Evolutionary conservation across 345 rosid genomes (phyloP).

Genomic region (Cardamine resedifolia): DNA sequence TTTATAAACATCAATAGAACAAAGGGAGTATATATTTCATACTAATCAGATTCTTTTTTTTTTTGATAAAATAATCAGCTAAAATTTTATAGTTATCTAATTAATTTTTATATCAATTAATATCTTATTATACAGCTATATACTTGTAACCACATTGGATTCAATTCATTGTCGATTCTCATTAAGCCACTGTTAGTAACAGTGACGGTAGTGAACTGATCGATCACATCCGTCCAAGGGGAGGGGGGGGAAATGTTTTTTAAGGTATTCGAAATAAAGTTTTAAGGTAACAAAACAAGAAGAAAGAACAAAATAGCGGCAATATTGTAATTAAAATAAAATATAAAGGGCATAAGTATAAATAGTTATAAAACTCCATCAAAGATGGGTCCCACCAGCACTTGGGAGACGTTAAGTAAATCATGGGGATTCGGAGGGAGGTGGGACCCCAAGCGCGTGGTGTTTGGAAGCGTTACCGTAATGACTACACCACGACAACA

Average conservation of each 20-base stretch:
- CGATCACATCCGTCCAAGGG: constrained; percentile 23
- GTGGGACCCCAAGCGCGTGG: constrained; percentile 30
- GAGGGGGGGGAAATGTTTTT: background rate
- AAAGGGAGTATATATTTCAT: background rate
- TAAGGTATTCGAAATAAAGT: background rate
- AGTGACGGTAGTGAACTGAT: background rate
- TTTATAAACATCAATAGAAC: no score
- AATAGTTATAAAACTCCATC: background rate
- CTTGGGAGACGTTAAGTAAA: constrained; percentile 32
- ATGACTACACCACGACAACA: constrained; percentile 29
- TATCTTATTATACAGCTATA: no score
- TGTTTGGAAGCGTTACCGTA: constrained; percentile 22
- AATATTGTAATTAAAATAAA: background rate
- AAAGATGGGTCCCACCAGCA: constrained; percentile 32
- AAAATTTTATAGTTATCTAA: background rate
- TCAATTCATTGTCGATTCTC: background rate
- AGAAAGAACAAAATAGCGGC: constrained; percentile 16
- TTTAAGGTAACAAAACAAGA: constrained; percentile 19
- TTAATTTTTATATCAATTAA: background rate
- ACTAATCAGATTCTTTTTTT: background rate
- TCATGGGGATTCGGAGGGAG: constrained; percentile 31
- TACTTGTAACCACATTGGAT: background rate
- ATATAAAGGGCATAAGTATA: background rate
- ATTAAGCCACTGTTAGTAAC: background rate
- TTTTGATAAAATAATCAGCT: no score